Conservation (phyloP, 495 filamentous ascomycete genomes). For the Annulohypoxylon moriforme region DNA sequence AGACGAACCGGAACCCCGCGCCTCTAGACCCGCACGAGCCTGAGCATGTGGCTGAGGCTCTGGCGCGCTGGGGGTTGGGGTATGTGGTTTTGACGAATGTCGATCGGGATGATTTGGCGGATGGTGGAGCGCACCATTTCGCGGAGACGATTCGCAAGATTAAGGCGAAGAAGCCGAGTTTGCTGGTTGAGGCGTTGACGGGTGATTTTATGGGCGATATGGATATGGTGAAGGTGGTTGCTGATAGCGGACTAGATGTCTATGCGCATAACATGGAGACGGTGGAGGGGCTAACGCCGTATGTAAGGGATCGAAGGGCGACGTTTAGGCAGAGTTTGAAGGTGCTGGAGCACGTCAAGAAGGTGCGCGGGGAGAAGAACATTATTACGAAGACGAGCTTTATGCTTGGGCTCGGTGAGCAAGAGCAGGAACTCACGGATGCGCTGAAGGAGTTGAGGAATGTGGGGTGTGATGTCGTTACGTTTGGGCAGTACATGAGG, state of each 20-base stretch:
- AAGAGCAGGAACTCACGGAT: conserved; percentile 86
- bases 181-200: conserved; percentile 95
- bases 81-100: conserved; percentile 96
- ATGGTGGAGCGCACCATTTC: conserved; percentile 91
- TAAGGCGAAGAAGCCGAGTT: conserved; percentile 84
- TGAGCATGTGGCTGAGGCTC: conserved; percentile 94
- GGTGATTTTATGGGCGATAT: conserved; percentile 87
- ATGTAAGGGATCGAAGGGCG: conserved; percentile 89
- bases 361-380: conserved; percentile 66
- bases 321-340: conserved; percentile 86
- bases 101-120: conserved; percentile 89
- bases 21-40: conserved; percentile 96
- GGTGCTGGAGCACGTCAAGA: conserved; percentile 86
- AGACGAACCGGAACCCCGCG: conserved; percentile 80
- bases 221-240: conserved; percentile 84
- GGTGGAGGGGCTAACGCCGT: conserved; percentile 87
- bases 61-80: conserved; percentile 91
- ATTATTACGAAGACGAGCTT: conserved; percentile 97
- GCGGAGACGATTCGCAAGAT: conserved; percentile 95
- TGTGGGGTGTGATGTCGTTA: conserved; percentile 89
- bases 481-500: conserved; percentile 99
- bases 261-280: conserved; percentile 99
- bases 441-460: conserved; percentile 82
- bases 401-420: conserved; percentile 96
- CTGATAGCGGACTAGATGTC: conserved; percentile 89